Conservation (phyloP, 768 basidiomycete genomes). For the Pisolithus marmoratus region DNA sequence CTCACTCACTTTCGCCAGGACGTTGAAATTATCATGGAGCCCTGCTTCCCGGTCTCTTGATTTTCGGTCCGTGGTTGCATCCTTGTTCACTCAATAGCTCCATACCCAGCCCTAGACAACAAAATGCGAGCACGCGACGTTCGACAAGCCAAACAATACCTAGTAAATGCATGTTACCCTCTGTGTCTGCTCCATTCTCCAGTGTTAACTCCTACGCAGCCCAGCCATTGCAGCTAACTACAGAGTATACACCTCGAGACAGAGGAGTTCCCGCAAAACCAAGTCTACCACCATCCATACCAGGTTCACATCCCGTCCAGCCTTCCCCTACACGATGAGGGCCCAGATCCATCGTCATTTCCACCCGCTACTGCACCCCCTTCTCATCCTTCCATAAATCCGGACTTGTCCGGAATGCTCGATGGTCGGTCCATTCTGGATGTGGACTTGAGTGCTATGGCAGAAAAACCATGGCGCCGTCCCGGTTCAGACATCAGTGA, state of each 20-base stretch:
- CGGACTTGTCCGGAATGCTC: constrained; percentile 54
- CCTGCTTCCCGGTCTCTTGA: constrained; percentile 65
- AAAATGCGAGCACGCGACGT: constrained; percentile 30
- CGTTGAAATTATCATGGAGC: constrained; percentile 90
- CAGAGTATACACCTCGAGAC: constrained; percentile 75
- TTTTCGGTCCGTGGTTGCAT: constrained; percentile 47
- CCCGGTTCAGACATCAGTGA: constrained; percentile 92
- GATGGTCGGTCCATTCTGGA: constrained; percentile 81
- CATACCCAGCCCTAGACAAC: constrained; percentile 25
- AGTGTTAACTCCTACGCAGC: constrained; percentile 14
- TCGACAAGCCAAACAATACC: constrained; percentile 21
- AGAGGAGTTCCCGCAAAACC: constrained; percentile 43
- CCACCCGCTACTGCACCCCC: constrained; percentile 67
- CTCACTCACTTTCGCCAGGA: constrained; percentile 41
- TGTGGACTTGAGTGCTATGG: constrained; percentile 66
- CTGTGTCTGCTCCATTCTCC: background rate
- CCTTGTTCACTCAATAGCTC: constrained; percentile 2
- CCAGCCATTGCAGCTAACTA: constrained; percentile 59
- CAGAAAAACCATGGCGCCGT: constrained; percentile 85
- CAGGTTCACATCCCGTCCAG: constrained; percentile 20
- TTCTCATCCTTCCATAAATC: constrained; percentile 76
- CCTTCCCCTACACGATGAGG: constrained; percentile 31
- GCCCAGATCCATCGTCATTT: constrained; percentile 58
- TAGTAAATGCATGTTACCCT: constrained; percentile 22
- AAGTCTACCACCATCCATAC: constrained; percentile 11